Base-by-base conservation (phyloP, 352 stramenopile genomes). In the Pythium folliculosum region DNA sequence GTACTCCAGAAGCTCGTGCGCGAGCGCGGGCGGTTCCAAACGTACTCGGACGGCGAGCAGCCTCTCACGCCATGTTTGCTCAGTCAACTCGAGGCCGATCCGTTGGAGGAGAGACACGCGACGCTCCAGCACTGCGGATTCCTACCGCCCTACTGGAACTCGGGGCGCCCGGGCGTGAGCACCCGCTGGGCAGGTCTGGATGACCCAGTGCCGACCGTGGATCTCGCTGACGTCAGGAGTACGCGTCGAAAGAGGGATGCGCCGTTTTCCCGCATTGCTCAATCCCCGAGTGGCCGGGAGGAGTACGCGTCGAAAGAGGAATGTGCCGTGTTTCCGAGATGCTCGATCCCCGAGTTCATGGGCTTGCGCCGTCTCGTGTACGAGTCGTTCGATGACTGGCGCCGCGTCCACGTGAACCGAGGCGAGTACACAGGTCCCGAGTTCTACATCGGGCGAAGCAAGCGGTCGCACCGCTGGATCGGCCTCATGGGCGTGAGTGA, bases 371-470 rank as follows among this genome's bases (percentile, higher is more conserved):
- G 44, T 7, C 27, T 65, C 13, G 59, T 44, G n/a, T 57, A 65
- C 59, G 48, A 65, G n/a, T 48, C 19, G 23, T 58, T 45, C n/a
- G n/a, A 25, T 3, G 60, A 67, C 27, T 67, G 60, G 60, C 49
- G 60, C 37, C 50, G 49, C 23, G 23, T 67, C 14, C 60, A 67
- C 23, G 25, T 37, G 16, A 47, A 53, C 25, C 2, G 17, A 0
- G 22, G 51, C 4, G 60, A 67, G 3, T 13, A 54, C n/a, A 16
- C 13, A 0, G 21, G 37, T 0, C 49, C 49, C 16, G 40, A 47
- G 38, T 67, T 67, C 35, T 67, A 47, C 27, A 44, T 53, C 35
- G 60, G 60, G 3, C 32, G 45, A n/a, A 53, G 22, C 49, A 60
- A 54, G 13, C 5, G 17, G 5, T 67, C 60, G 4, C 22, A 13